Base-by-base conservation (phyloP, 768 basidiomycete genomes). In the Crucibulum laeve region DNA sequence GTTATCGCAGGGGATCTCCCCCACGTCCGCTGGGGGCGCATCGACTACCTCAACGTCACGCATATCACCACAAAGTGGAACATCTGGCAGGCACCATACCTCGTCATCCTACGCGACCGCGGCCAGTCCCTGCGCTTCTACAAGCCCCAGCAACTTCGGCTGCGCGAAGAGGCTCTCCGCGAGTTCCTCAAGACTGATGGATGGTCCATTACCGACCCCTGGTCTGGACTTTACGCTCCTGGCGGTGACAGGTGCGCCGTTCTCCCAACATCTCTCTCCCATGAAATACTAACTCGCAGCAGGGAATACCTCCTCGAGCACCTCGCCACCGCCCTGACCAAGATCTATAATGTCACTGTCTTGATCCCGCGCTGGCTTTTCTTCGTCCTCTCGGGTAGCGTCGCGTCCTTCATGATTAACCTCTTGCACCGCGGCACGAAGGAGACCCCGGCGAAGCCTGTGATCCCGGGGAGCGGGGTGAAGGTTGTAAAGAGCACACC, bases 1-100 rank as follows among this genome's bases (percentile, higher is more conserved):
- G 42, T 76, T 25, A 57, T 76, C 11, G 74, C 72, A 17, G 74
- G 72, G 7, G 87, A 85, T 57, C 63, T 89, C 14, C 80, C 80
- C 3, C 60, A 88, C 55, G 76, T 93, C 44, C 81, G 77, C 45
- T 94, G 85, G 77, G 92, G 80, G 40, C 80, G 92, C 48, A 80
- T 95, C 45, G 90, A 94, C 67, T 95, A 92, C 61, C 65, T 91
- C 50, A 82, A 84, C 48, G 91, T 93, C 49, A 91, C 88, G 3
- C 64, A 71, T 42, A 62, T 92, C 44, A 93, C 91, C 44, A 91
- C 90, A 2, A 86, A 85, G 56, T 95, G 92, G 92, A 69, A 60
- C 25, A 61, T 94, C 38, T 93, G 90, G 88, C 76, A 78, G 92
- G 88, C 87, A 3, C 92, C 92, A 0, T 76, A 76, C 46, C 61